Percentiles rank a stretch among this genome's conserved stretches.
Evolutionary conservation across 2,329 filamentous ascomycete genomes (phyloP).

Genomic region (Hymenoscyphus linearis): DNA sequence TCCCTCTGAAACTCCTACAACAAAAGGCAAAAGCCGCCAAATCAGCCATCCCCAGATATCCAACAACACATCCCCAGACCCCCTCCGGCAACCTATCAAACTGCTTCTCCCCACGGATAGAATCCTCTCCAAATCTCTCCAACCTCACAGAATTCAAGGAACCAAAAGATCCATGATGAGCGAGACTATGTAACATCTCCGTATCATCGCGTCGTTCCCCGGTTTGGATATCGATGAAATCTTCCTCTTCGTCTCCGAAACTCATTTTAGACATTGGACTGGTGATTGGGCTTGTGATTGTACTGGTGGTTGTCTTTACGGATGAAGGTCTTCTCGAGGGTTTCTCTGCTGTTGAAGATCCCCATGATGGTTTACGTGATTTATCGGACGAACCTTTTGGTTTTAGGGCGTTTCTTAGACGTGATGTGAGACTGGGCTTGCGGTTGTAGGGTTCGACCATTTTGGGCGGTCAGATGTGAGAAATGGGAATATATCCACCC

Average conservation of each 20-base stretch:
- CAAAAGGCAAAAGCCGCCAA: slow-evolving; percentile 44
- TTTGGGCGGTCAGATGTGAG: background rate
- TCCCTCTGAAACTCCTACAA: slow-evolving; percentile 40
- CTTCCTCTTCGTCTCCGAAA: background rate
- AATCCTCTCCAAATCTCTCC: slow-evolving; percentile 5
- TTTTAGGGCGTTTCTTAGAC: background rate
- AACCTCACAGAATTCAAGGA: slow-evolving; percentile 15
- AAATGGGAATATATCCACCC: background rate
- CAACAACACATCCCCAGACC: slow-evolving; percentile 42
- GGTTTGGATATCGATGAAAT: slow-evolving; percentile 25
- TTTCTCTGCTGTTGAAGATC: background rate
- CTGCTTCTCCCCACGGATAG: slow-evolving; percentile 35
- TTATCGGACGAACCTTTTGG: background rate
- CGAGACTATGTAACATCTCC: slow-evolving; percentile 29
- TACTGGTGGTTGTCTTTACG: background rate
- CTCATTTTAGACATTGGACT: background rate
- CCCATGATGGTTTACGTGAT: background rate
- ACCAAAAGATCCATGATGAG: slow-evolving; percentile 27
- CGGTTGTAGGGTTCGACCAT: background rate
- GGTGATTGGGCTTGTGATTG: background rate
- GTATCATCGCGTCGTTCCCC: slow-evolving; percentile 31
- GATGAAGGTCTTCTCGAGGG: background rate
- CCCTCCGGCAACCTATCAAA: slow-evolving; percentile 40
- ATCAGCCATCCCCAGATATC: slow-evolving; percentile 40
- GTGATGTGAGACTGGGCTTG: background rate